Base-by-base conservation (phyloP, 805 yeast genomes). In the Saccharomycopsis malanga region DNA sequence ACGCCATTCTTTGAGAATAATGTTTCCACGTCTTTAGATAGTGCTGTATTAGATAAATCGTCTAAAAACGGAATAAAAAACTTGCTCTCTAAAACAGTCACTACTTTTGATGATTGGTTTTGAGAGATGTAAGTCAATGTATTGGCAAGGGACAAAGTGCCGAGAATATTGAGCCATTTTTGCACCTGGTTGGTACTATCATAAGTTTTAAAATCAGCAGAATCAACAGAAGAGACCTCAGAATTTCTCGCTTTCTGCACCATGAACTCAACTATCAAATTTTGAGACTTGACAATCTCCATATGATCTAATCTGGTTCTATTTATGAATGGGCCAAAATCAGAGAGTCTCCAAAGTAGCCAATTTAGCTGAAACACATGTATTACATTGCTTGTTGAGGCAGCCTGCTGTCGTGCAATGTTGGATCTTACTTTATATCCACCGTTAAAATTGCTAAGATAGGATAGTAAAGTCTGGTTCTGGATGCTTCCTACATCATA, bases 281-380 rank as follows among this genome's bases (percentile, higher is more conserved):
- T 50, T 37, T 50, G 53, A 2, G 51, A 32, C 20, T 44, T 39
- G 7, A 46, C 21, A 25, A 50, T 36, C 4, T 39, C 44, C 10
- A 27, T 25, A 14, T 37, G 41, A 25, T 50, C 40, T 10, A 34
- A 29, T 5, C 35, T 37, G n/a, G 50, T 21, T n/a, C 39, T 20
- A 6, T 38, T 35, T 21, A 44, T 34, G 12, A 29, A 23, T 20
- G 41, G 20, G 14, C 30, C 25, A 4, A 30, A 14, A 20, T 39
- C 42, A 4, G 51, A 47, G 15, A 50, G 24, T 10, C 30, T 43
- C 51, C 49, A 50, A 17, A 50, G 32, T 14, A 47, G 20, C 35
- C 32, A 17, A 25, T 50, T 50, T 24, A 49, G 20, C 15, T 39
- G 34, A 27, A 32, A 39, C 21, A 30, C 12, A 15, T 34, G 20